Evolutionary conservation across 192 early-diverging fungal genomes (phyloP), one percentile per base, ranked within the genome.

Genomic region (Geosiphon pyriformis): DNA sequence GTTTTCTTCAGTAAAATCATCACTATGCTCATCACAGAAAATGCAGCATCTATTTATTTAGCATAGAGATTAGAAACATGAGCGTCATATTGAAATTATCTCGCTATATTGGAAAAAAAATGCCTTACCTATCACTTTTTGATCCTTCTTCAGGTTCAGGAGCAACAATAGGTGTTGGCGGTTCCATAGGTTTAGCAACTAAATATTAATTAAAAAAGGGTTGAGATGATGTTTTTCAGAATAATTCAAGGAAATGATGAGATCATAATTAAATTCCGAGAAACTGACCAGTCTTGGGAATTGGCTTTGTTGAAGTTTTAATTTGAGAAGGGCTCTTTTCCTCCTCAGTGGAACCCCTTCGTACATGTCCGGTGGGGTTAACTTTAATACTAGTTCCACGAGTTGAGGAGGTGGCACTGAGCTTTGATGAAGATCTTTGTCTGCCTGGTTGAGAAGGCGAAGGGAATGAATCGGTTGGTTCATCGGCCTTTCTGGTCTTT

Each of bases 21-120:
- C 74, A 49, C 81, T 83, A 2, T 78, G 70, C 65, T 87, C 85
- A 37, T 85, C 86, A 69, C 90, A 92, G 59, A 92, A 92, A 17
- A 92, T 87, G 68, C 90, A 92, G 18, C 78, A 77, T 33, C 82
- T 77, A 23, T 64, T 67, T 12, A 1, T 29, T 34, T 34, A 1
- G 42, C 34, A 23, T 23, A 42, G 20, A 23, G 0, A 47, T 61
- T 12, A 30, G 35, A 22, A 30, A 2, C 10, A 35, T 42, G 3
- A 23, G 26, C 18, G 17, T 7, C 34, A 12, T 15, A 20, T 57
- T 8, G 20, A 33, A n/a, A 15, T 10, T 25, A 34, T n/a, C 12
- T 22, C 26, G 2, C 18, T n/a, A 34, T 34, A 35, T 20, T 11
- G 3, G 0, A 23, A 60, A 42, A 3, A 1, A n/a, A n/a, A 42